Percentiles rank a stretch among this genome's conserved stretches.
Conservation (phyloP, 805 yeast species). For the Kuraishia floccosa region DNA sequence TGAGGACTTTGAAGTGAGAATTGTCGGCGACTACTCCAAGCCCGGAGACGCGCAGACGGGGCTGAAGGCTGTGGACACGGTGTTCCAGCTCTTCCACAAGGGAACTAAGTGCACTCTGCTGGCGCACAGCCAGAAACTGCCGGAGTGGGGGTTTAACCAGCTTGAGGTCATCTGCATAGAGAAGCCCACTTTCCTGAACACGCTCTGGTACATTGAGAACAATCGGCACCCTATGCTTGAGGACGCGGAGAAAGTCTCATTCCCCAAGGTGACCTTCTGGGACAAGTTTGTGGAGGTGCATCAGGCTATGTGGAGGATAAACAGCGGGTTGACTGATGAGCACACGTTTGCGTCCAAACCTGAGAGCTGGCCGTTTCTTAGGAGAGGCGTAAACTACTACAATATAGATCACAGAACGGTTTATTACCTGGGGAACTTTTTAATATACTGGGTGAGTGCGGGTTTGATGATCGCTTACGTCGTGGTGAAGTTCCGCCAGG, state of each 20-base stretch:
- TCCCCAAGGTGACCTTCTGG: slow-evolving; percentile 26
- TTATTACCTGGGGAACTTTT: slow-evolving; percentile 55
- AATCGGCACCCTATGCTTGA: slow-evolving; percentile 43
- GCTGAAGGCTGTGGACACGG: slow-evolving; percentile 49
- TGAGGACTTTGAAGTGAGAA: slow-evolving; percentile 59
- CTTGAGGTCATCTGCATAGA: slow-evolving; percentile 84
- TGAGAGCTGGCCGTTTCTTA: slow-evolving; percentile 47
- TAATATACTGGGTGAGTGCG: slow-evolving; percentile 38
- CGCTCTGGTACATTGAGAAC: slow-evolving; percentile 67
- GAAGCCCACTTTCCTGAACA: slow-evolving; percentile 53
- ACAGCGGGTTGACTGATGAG: slow-evolving; percentile 31
- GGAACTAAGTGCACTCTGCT: slow-evolving; percentile 61
- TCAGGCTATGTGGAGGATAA: slow-evolving; percentile 39
- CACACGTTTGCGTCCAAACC: slow-evolving; percentile 47
- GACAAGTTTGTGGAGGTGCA: slow-evolving; percentile 46
- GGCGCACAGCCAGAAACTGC: slow-evolving; percentile 64
- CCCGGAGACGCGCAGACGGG: slow-evolving; percentile 19
- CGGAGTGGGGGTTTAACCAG: slow-evolving; percentile 60
- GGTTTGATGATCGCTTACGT: slow-evolving; percentile 16
- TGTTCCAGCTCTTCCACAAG: slow-evolving; percentile 57
- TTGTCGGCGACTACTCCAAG: slow-evolving; percentile 25
- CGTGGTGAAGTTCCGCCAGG: slow-evolving; percentile 4
- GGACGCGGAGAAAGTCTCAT: slow-evolving; percentile 17
- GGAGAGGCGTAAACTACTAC: slow-evolving; percentile 52
- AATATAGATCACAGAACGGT: slow-evolving; percentile 30